Base-by-base conservation (phyloP, 805 yeast genomes). In the Saccharomycopsis microspora region DNA sequence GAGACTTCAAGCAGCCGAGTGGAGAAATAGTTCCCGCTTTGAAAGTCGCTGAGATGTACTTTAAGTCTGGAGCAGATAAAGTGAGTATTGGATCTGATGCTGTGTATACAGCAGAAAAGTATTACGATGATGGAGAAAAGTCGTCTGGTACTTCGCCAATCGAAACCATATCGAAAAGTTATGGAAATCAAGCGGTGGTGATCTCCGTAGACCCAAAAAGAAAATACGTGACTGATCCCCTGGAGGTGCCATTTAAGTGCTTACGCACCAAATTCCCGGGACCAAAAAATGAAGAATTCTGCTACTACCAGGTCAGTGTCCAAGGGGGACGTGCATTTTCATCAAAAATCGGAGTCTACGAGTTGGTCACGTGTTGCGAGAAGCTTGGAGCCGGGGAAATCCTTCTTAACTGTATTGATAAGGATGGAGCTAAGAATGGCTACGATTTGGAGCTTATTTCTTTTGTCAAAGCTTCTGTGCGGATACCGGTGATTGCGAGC, bases 61-160 rank as follows among this genome's bases (percentile, higher is more conserved):
- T 93, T 72, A 74, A 87, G 52, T 85, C 97, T 0, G 99, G 99
- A 53, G 99, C 99, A 10, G 99, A 93, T 65, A 93, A 93, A 62
- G 95, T 93, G 4, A 85, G 96, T 42, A 93, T 93, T 60, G 99
- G 99, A n/a, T 77, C 95, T 5, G 99, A 93, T 66, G 95, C 99
- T 0, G 98, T 93, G 1, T 63, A 66, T 44, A 95, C 95, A 33
- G 97, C 97, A 3, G 96, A 88, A 61, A 69, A 76, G 37, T 93
- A 69, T 64, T 85, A 83, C 63, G 74, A 70, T 0, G 69, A 69
- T 43, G 82, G 81, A 39, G 64, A 67, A 30, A 63, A 60, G 34
- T 78, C 82, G 42, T 72, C 75, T 41, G 98, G 98, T 0, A 71
- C 67, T 2, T 73, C 95, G 0, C 96, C 98, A 29, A 90, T 93